Base-by-base conservation (phyloP, 306 rosid species). In the Glycine latifolia region DNA sequence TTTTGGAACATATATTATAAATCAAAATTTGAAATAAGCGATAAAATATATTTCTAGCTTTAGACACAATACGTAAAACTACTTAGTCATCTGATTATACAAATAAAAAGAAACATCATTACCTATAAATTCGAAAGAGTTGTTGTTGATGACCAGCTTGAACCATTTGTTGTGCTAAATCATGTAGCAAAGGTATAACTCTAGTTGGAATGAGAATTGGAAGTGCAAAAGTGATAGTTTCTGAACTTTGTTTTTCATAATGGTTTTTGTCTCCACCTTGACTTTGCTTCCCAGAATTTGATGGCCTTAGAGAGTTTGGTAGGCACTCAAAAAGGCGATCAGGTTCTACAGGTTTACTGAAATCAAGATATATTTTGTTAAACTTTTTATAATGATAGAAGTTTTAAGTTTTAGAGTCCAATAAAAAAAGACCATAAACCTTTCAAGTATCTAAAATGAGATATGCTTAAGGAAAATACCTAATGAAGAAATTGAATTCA, bases 301-400 rank as follows among this genome's bases (percentile, higher is more conserved):
- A 90, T 67, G 97, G 97, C 74, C 96, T 84, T 68, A 93, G 84
- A 83, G 94, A 90, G 81, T 88, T 86, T 3, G 99, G 99, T 52
- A 95, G 83, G 84, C 98, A 91, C 71, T 93, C 98, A 72, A 91
- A 93, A 16, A 95, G 93, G 78, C 91, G 89, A 78, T 95, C 98
- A 47, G 99, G 98, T 86, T 95, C 98, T 83, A 95, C 93, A n/a
- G 99, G 96, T 89, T 94, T 94, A 89, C 98, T 94, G 91, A 81
- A 87, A 90, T 62, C 62, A 81, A 82, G 84, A 85, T 55, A 33
- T 71, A 66, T 67, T 49, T 80, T 74, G 63, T 81, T 79, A 76
- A 78, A 72, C 35, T 12, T 33, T 71, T 12, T 52, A 49, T 60
- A 73, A 48, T 26, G 74, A 74, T 59, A 50, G 1, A 63, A 41